Conservation (phyloP, 768 basidiomycete species). For the Rhizopogon vesiculosus region DNA sequence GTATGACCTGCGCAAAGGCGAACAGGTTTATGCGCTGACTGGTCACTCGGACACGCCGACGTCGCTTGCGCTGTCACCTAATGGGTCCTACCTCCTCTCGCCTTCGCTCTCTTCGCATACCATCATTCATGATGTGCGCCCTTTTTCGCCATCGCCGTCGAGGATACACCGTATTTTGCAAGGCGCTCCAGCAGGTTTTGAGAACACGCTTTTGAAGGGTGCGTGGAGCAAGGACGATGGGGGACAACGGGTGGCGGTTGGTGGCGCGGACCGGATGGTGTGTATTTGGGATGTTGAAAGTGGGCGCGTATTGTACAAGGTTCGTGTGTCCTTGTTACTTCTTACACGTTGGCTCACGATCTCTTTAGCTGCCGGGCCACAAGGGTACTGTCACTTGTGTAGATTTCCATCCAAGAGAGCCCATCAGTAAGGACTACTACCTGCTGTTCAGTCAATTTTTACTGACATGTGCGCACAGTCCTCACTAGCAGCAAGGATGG, state of each 20-base stretch:
- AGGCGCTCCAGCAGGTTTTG: conserved; percentile 94
- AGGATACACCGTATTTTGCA: conserved; percentile 74
- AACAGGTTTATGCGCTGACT: conserved; percentile 71
- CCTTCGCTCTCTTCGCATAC: conserved; percentile 88
- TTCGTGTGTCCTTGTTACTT: conserved; percentile 24
- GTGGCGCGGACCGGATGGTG: conserved; percentile 85
- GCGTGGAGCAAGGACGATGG: conserved; percentile 88
- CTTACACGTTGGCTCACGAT: background rate
- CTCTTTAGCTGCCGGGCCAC: conserved; percentile 80
- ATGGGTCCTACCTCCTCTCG: conserved; percentile 82
- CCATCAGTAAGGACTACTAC: conserved; percentile 64
- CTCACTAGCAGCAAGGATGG: conserved; percentile 91
- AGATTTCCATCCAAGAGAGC: conserved; percentile 95
- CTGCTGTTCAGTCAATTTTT: background rate
- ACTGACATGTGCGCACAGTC: conserved; percentile 41
- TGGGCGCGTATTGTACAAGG: conserved; percentile 74
- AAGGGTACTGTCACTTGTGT: conserved; percentile 95
- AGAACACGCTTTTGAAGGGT: conserved; percentile 76
- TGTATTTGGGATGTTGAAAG: conserved; percentile 86
- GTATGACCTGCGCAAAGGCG: conserved; percentile 84
- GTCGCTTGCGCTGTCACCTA: conserved; percentile 88
- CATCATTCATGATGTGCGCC: conserved; percentile 88
- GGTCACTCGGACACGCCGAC: conserved; percentile 94
- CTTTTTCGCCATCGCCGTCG: conserved; percentile 83
- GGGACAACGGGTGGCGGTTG: conserved; percentile 79